These are phyloP conservation scores for Diplotaxis tenuifolia DNA, from an alignment of 345 rosid genomes.

Conservation along the genomic window DNA sequence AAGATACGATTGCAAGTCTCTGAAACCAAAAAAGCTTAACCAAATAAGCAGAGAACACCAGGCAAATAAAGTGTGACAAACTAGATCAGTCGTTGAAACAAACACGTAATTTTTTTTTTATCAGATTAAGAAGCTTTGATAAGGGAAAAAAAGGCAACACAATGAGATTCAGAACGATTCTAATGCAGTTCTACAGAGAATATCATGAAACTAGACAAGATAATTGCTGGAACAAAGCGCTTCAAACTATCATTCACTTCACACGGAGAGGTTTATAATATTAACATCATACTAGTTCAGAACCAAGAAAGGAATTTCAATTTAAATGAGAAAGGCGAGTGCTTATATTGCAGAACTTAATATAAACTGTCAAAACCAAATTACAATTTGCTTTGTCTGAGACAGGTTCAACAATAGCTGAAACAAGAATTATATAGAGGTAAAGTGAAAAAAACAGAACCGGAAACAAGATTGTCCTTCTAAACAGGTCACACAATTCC, in stretches of 20 bases:
- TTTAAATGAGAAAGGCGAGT: too few species aligned
- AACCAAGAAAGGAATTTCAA: slow-evolving; percentile 4
- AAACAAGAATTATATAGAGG: too few species aligned
- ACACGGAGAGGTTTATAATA: not conserved
- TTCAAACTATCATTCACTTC: not conserved
- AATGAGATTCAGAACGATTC: not conserved
- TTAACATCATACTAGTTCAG: slow-evolving; percentile 6
- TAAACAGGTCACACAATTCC: too few species aligned
- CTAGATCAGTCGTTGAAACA: not conserved
- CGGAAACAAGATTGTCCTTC: too few species aligned
- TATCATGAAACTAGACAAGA: slow-evolving; percentile 8
- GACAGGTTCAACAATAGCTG: too few species aligned
- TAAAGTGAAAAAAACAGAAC: too few species aligned
- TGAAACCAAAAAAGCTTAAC: slow-evolving; percentile 43
- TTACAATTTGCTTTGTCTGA: too few species aligned
- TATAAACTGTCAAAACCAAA: not conserved
- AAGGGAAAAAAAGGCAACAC: not conserved
- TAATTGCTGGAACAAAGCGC: not conserved
- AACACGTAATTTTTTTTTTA: slow-evolving; percentile 13
- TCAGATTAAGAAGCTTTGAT: not conserved
- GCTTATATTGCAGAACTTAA: not conserved
- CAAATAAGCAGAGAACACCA: not conserved
- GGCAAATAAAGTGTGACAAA: slow-evolving; percentile 16
- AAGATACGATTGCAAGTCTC: slow-evolving; percentile 96
- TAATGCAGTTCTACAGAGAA: not conserved